Evolutionary conservation across 2,329 filamentous ascomycete species (phyloP), one percentile per base, ranked within the genome.

Genomic region (Colletotrichum viniferum): DNA sequence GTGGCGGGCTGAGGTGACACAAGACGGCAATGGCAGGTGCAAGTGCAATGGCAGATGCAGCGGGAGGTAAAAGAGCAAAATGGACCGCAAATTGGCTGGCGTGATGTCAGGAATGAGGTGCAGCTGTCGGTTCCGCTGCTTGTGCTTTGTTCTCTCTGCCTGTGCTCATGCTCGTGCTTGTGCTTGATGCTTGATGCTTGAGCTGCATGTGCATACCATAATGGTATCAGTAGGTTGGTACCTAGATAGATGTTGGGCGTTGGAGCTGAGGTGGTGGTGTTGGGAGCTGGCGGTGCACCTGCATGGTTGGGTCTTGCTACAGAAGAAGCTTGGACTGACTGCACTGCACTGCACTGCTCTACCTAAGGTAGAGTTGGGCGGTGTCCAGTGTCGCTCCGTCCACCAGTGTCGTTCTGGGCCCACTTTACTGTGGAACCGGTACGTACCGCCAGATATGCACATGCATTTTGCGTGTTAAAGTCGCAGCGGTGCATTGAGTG

Each of bases 71-170:
- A 43, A 64, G n/a, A 61, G 38, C 24, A 36, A 65, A 52, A 24
- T n/a, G 30, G 3, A 30, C 71, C 32, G 28, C 56, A 65, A 52
- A 28, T 69, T 26, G 30, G 30, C 38, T 62, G 63, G 56, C 65
- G 64, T 73, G 55, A 62, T 73, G 56, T 56, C 58, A 63, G 64
- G 56, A 67, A 43, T 64, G 71, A 71, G 72, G 61, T 74, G 68
- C 68, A 66, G n/a, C 34, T 48, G 58, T 61, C 30, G 58, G 58
- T 32, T 10, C 18, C 24, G 30, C 24, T 61, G 63, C 36, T 32
- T 36, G 58, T 62, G 55, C 63, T 58, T 52, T 52, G 43, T n/a
- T 52, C n/a, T 21, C 43, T 52, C n/a, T 52, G 10, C 43, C 43
- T 32, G 32, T 56, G 69, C 60, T 43, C 9, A 9, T 55, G 34